Evolutionary conservation across 441 rosid species (phyloP).

Genomic region (Geranium incanum): DNA sequence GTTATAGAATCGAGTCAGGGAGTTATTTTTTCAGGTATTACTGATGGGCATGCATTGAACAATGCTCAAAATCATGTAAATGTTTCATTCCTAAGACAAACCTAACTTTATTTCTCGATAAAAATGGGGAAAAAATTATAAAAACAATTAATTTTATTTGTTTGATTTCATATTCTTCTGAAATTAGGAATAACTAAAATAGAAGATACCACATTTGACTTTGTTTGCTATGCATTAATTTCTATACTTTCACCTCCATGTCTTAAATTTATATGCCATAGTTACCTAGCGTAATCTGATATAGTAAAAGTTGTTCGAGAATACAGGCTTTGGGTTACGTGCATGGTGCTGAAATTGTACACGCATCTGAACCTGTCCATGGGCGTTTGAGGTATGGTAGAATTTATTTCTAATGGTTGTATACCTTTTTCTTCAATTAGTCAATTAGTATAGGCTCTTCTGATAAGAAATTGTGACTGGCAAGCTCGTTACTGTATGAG

Average conservation of each 20-base stretch:
- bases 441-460: neutral
- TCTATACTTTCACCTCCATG: neutral
- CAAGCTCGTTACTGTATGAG: neutral
- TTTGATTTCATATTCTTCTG: constrained; percentile 2
- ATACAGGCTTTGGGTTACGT: constrained; percentile 80
- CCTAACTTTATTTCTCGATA: neutral
- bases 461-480: neutral
- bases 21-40: too few relatives aligned
- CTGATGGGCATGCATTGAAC: too few relatives aligned
- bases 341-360: constrained; percentile 80
- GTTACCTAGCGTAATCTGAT: neutral
- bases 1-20: too few relatives aligned
- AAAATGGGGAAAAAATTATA: neutral
- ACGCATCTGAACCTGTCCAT: constrained; percentile 89
- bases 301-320: neutral
- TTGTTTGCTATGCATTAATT: neutral
- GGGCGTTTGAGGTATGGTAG: constrained; percentile 78
- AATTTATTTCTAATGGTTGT: constrained; percentile 15
- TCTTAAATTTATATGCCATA: neutral
- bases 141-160: neutral
- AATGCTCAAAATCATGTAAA: neutral
- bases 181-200: neutral
- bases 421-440: constrained; percentile 7
- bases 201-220: neutral
- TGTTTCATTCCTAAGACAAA: neutral